These are phyloP conservation scores for Hymenoscyphus scutula DNA, from an alignment of 2,329 filamentous ascomycete species.

Conservation along the genomic window DNA sequence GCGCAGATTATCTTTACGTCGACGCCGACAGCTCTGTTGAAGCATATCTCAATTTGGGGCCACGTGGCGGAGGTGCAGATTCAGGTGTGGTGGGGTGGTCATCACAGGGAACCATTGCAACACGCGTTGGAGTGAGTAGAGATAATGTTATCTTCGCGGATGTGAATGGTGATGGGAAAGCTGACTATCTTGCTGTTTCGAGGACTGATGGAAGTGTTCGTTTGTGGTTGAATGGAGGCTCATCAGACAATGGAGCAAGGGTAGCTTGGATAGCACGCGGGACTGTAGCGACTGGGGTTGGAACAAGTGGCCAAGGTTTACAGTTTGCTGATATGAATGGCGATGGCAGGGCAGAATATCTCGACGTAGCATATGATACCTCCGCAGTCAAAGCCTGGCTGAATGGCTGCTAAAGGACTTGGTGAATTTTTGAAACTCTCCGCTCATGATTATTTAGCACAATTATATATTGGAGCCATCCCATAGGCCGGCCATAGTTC, in stretches of 20 bases:
- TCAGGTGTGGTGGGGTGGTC: background rate
- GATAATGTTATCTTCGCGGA: constrained; percentile 12
- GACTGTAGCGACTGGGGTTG: constrained; percentile 12
- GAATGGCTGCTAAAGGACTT: background rate
- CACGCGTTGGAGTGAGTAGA: constrained; percentile 6
- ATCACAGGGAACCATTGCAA: constrained; percentile 2
- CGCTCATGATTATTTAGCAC: no score
- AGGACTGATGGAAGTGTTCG: constrained; percentile 6
- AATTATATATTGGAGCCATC: no score
- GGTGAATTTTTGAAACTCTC: background rate
- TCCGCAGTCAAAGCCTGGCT: background rate
- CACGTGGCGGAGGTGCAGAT: background rate
- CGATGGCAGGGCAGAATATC: constrained; percentile 17
- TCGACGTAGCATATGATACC: constrained; percentile 7
- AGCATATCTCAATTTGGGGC: constrained; percentile 5
- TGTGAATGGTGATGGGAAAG: constrained; percentile 14
- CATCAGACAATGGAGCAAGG: background rate
- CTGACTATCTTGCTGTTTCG: constrained; percentile 14
- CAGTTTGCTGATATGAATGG: constrained; percentile 18
- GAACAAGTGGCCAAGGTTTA: constrained; percentile 5
- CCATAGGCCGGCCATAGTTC: no score
- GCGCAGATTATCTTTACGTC: constrained; percentile 13
- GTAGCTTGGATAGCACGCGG: constrained; percentile 10
- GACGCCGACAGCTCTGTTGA: background rate
- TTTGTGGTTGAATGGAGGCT: constrained; percentile 21